A percentile compares a stretch with the other conserved stretches of the same genome.
Evolutionary conservation across 2,329 filamentous ascomycete genomes (phyloP).

Genomic region (Phialocephala sp.): DNA sequence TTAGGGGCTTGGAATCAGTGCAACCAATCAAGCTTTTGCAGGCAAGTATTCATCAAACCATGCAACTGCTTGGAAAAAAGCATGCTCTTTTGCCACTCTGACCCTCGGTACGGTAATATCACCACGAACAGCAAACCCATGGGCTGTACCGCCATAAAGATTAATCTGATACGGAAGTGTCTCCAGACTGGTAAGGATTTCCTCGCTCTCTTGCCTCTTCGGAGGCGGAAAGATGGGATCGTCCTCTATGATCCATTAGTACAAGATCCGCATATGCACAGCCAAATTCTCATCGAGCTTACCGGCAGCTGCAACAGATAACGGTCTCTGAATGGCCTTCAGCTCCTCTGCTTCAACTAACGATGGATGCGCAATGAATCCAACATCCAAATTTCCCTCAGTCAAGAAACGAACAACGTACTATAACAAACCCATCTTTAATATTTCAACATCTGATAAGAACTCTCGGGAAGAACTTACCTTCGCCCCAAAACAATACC

Average conservation of each 20-base stretch:
- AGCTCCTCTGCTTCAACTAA: not conserved
- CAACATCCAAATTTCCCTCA: not conserved
- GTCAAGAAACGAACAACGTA: not conserved
- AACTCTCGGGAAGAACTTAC: too few species aligned
- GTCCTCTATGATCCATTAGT: not conserved
- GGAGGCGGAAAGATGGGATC: not conserved
- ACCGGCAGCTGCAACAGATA: not conserved
- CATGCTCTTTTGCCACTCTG: slow-evolving; percentile 76
- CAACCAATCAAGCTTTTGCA: too few species aligned
- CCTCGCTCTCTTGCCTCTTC: not conserved
- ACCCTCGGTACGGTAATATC: slow-evolving; percentile 60
- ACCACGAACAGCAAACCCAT: slow-evolving; percentile 74
- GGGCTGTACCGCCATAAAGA: slow-evolving; percentile 70
- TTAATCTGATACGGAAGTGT: slow-evolving; percentile 66
- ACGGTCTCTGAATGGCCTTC: not conserved
- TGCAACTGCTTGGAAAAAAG: slow-evolving; percentile 73
- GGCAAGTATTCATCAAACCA: slow-evolving; percentile 69
- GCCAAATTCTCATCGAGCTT: too few species aligned
- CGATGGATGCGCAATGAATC: not conserved
- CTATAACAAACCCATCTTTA: not conserved
- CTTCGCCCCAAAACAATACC: slow-evolving; percentile 1
- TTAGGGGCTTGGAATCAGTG: too few species aligned
- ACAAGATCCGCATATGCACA: too few species aligned
- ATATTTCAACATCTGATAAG: too few species aligned
- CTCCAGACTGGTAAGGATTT: slow-evolving; percentile 18